Base-by-base conservation (phyloP, 257 asterid species). In the Petrea volubilis region DNA sequence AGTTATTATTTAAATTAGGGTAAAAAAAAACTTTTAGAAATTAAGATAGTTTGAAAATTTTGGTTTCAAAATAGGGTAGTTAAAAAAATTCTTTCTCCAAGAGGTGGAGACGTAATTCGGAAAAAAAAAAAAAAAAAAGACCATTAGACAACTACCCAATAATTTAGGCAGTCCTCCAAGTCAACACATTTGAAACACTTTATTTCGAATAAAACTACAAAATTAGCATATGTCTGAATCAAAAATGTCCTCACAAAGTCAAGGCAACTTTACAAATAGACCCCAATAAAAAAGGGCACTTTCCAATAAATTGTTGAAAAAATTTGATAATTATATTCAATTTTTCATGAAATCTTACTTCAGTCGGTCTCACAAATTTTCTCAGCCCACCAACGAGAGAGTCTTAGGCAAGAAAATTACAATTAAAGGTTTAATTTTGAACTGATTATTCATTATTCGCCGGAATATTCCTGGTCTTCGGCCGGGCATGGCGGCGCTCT, bases 401-500 rank as follows among this genome's bases (percentile, higher is more conserved):
- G 31, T 66, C 60, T 47, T 27, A 17, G 33, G 21, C 33, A 66
- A 49, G 31, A 49, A 1, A 7, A 6, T 15, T 8, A 13, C 49
- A 4, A 10, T 47, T 28, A 27, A 41, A 14, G 13, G 24, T 23
- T 12, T 4, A n/a, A n/a, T 18, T 49, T 40, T 61, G 5, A 68
- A 38, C 73, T 61, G 41, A n/a, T n/a, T n/a, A n/a, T n/a, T n/a
- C n/a, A 64, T 61, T 51, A 34, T 51, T 58, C 50, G 61, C 27
- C 74, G 56, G 65, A 41, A 23, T 8, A 60, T 17, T 21, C 36
- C 21, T 65, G 27, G 20, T 64, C 50, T 68, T 40, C 60, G 15
- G 47, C 55, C 23, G 23, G 73, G 41, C 9, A 78, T 81, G 83
- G 77, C 77, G 75, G 75, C 68, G 74, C 71, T 68, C 59, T 64